Evolutionary conservation across 2,329 filamentous ascomycete species (phyloP).

Genomic region (Triangularia verruculosa): DNA sequence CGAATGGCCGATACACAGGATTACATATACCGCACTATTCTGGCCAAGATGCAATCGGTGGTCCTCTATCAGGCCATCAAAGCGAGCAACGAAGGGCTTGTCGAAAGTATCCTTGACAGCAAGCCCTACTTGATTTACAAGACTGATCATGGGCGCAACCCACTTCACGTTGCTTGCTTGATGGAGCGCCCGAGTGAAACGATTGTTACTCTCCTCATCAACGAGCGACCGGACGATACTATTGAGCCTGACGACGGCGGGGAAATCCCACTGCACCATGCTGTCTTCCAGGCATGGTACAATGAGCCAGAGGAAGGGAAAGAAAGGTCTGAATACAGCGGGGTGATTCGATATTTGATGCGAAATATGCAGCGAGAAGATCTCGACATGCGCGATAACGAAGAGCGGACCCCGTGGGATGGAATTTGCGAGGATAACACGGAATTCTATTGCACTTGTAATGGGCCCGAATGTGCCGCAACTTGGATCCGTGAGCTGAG

Average conservation of each 20-base stretch:
- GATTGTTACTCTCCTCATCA: conserved; percentile 6
- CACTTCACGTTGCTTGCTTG: conserved; percentile 10
- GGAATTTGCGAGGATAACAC: not conserved
- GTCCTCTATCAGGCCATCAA: conserved; percentile 6
- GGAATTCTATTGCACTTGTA: not conserved
- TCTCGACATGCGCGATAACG: conserved; percentile 5
- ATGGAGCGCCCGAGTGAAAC: conserved; percentile 3
- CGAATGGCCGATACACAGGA: conserved; percentile 5
- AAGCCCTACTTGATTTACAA: not conserved
- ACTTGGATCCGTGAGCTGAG: conserved; percentile 11
- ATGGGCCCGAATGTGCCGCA: not conserved
- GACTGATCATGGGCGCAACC: not conserved
- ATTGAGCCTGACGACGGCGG: conserved; percentile 2
- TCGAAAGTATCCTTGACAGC: not conserved
- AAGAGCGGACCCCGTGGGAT: conserved; percentile 7
- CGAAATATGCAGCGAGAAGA: conserved; percentile 16
- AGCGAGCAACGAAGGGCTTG: not conserved
- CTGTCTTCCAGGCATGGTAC: not conserved
- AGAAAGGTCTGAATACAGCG: not conserved
- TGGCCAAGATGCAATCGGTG: conserved; percentile 1
- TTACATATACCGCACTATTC: conserved; percentile 13
- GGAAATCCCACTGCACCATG: conserved; percentile 4
- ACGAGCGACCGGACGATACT: conserved; percentile 5
- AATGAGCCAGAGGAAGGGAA: not conserved
- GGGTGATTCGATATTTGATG: conserved; percentile 7